Evolutionary conservation across 2,329 filamentous ascomycete species (phyloP), one percentile per base, ranked within the genome.

Genomic region (Fusarium caatingaense): DNA sequence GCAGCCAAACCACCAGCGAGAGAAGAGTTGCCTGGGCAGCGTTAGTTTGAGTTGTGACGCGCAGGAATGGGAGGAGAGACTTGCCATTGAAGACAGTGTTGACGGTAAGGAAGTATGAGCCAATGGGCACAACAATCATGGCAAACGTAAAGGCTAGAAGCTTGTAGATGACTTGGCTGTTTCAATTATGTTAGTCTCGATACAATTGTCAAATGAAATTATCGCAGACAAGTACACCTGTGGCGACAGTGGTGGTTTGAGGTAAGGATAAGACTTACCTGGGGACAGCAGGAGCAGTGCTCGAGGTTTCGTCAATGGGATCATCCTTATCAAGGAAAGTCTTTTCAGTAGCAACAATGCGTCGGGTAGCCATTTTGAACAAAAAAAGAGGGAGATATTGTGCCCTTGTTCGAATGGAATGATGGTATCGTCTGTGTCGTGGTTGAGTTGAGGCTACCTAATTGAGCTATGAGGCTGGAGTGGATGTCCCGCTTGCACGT

Each of bases 71-170:
- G 25, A 61, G 56, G 44, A 46, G 48, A 28, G 18, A 28, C 45
- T 16, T 82, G 94, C 95, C 94, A 73, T 85, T 84, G 81, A 97
- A 98, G 28, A 98, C 74, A 1, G 84, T 87, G 76, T 94, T 87
- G 28, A 97, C 86, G 0, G 92, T 92, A 47, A 92, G 76, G 79
- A 97, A 99, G 81, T 98, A 99, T 44, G 92, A 93, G 42, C 93
- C 91, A 73, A 99, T 93, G 16, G 96, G 96, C 21, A 92, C 81
- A 18, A 92, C 87, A 64, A 98, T 87, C 95, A 99, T 98, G 77
- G 94, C 94, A 41, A 94, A 84, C 1, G 94, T 97, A 82, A 98
- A 98, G 69, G 88, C 90, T 18, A 98, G 86, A 21, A 99, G 89
- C 83, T 98, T 99, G 77, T 91, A 83, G 70, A 99, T 96, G 71